These are phyloP conservation scores for Gonium pectorale DNA, from an alignment of 139 green algal genomes.

Conservation along the genomic window DNA sequence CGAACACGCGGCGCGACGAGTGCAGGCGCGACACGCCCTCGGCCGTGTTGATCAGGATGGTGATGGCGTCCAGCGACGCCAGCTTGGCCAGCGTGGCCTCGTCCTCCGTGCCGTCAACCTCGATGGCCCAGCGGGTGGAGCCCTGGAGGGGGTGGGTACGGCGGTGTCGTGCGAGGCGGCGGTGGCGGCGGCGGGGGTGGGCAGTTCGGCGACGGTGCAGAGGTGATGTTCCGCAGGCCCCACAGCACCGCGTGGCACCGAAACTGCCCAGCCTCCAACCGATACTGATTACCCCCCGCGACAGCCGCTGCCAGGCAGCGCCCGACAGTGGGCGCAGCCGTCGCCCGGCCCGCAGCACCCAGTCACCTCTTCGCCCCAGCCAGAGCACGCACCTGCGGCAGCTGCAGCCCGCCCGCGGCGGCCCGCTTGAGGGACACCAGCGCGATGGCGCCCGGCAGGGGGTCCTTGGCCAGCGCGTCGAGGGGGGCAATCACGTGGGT, in stretches of 20 bases:
- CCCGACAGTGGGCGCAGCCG: too few relatives aligned
- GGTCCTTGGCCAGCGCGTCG: constrained; percentile 75
- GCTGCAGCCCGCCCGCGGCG: constrained; percentile 42
- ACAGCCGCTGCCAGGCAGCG: too few relatives aligned
- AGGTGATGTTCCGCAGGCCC: too few relatives aligned
- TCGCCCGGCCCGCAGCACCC: too few relatives aligned
- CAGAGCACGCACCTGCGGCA: constrained; percentile 62
- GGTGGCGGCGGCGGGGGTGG: too few relatives aligned
- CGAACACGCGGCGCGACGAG: constrained; percentile 89
- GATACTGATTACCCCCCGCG: too few relatives aligned
- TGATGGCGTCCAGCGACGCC: constrained; percentile 65
- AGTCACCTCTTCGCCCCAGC: too few relatives aligned
- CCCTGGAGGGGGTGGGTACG: constrained; percentile 61
- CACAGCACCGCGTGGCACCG: too few relatives aligned
- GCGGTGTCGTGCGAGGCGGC: too few relatives aligned
- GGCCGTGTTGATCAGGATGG: constrained; percentile 80
- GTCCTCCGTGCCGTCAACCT: constrained; percentile 89
- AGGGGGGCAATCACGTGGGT: constrained; percentile 87
- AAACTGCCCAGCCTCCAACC: too few relatives aligned
- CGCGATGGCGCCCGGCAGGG: constrained; percentile 86
- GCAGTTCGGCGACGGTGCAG: too few relatives aligned
- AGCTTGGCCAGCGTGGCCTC: constrained; percentile 79
- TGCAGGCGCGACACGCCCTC: constrained; percentile 84
- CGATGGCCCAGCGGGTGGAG: constrained; percentile 80
- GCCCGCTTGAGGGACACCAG: constrained; percentile 63